Conservation (phyloP, 495 filamentous ascomycete species). For the Trichoderma parareesei region DNA sequence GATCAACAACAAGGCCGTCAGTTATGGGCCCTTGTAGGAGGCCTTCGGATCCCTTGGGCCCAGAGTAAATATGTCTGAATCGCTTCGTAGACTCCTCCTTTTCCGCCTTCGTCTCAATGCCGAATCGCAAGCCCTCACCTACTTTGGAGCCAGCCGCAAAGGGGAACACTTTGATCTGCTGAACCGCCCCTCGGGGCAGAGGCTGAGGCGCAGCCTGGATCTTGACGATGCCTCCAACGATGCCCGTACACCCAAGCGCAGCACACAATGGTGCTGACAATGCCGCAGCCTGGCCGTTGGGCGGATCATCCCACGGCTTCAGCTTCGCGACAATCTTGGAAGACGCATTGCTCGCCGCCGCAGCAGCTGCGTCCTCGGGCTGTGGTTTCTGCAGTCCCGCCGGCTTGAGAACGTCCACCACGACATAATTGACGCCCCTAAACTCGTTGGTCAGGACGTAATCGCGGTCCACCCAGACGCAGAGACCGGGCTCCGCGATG, state of each 20-base stretch:
- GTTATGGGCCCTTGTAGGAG: conserved; percentile 82
- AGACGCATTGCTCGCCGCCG: conserved; percentile 44
- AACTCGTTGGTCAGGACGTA: conserved; percentile 58
- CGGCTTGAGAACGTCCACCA: conserved; percentile 71
- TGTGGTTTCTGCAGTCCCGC: conserved; percentile 70
- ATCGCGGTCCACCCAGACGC: conserved; percentile 77
- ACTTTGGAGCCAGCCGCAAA: conserved; percentile 50
- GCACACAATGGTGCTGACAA: conserved; percentile 70
- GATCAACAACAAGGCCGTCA: conserved; percentile 68
- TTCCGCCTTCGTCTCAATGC: conserved; percentile 73
- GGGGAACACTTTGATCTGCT: conserved; percentile 67
- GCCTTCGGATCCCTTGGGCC: conserved; percentile 41
- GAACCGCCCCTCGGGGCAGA: conserved; percentile 26
- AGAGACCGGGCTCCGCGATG: conserved; percentile 50
- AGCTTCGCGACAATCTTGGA: conserved; percentile 69
- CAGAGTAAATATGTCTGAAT: conserved; percentile 46
- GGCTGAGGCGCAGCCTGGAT: conserved; percentile 54
- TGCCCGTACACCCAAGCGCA: conserved; percentile 55
- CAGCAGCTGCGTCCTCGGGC: conserved; percentile 49
- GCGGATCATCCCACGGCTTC: conserved; percentile 74
- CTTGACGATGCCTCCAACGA: conserved; percentile 83
- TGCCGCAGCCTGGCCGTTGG: conserved; percentile 66
- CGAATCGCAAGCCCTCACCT: conserved; percentile 70
- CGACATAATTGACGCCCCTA: conserved; percentile 62
- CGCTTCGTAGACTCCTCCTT: conserved; percentile 56